phyloP scores from a whole-genome alignment of 768 basidiomycete genomes.

The Mycena albidolilacea region DNA sequence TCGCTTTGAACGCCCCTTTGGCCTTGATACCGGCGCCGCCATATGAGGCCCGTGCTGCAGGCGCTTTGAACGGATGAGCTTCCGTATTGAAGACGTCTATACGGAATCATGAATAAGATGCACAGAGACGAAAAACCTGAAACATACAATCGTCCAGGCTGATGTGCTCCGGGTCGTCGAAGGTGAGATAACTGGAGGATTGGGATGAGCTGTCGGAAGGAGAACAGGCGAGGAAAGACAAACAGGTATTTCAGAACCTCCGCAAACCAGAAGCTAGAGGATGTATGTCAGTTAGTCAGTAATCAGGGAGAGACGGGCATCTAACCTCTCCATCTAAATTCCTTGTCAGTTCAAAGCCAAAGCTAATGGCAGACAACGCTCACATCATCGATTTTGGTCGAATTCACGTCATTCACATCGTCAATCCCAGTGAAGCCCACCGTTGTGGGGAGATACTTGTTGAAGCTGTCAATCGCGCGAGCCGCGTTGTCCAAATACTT shows the following conservation, averaged over 20 bases:
- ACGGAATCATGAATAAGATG: not conserved
- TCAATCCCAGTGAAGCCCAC: conserved; percentile 72
- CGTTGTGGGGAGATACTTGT: conserved; percentile 60
- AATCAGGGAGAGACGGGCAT: not conserved
- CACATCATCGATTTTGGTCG: conserved; percentile 70
- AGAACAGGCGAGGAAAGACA: conserved; percentile 46
- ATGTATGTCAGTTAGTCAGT: not conserved
- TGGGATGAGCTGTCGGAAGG: not conserved
- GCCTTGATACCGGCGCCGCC: not conserved
- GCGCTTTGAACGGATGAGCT: conserved; percentile 76
- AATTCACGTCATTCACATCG: conserved; percentile 64
- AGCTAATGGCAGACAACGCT: not conserved
- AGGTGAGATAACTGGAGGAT: conserved; percentile 48
- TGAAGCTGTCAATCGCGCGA: conserved; percentile 70
- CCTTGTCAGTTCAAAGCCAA: not conserved
- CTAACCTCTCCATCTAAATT: conserved; percentile 1
- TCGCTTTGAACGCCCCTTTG: conserved; percentile 15
- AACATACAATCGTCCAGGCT: conserved; percentile 75
- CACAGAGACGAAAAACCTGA: conserved; percentile 8
- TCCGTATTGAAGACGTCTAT: conserved; percentile 80
- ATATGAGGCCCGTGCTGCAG: conserved; percentile 47
- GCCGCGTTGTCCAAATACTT: conserved; percentile 79
- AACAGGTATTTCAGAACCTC: conserved; percentile 87
- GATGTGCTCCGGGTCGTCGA: conserved; percentile 77
- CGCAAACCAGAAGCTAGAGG: conserved; percentile 69